Conservation (phyloP, 2,329 filamentous ascomycete species). For the Byssochlamys sp. region DNA sequence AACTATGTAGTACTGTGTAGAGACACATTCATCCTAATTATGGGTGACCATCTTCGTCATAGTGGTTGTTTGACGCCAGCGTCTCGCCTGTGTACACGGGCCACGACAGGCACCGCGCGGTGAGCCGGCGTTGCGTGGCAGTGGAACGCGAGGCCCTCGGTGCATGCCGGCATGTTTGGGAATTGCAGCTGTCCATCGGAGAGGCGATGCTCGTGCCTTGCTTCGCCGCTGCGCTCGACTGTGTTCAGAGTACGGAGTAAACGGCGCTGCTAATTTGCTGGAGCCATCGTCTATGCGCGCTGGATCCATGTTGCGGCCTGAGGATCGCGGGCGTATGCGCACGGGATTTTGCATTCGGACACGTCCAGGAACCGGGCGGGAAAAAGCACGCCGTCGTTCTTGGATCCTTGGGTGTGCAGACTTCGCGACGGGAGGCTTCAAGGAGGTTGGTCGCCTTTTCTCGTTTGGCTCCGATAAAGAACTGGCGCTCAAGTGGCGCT, state of each 20-base stretch:
- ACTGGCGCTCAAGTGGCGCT: neutral
- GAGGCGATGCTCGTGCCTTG: neutral
- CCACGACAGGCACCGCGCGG: neutral
- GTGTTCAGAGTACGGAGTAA: neutral
- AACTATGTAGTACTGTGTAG: neutral
- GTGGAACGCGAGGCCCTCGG: slow-evolving; percentile 1
- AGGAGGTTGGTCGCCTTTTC: neutral
- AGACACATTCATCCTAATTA: neutral
- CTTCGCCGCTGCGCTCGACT: neutral
- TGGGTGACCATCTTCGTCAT: neutral
- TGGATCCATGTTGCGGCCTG: neutral
- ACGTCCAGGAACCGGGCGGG: slow-evolving; percentile 14
- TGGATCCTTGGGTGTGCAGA: neutral
- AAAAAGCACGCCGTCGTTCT: slow-evolving; percentile 3
- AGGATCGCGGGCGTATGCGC: neutral
- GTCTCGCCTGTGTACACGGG: neutral
- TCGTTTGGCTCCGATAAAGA: neutral
- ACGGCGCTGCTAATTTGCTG: neutral
- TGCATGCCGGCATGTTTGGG: neutral
- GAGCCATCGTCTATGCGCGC: neutral
- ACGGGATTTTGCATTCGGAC: neutral
- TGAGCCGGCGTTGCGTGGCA: slow-evolving; percentile 7
- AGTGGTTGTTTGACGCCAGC: neutral
- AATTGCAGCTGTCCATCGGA: neutral
- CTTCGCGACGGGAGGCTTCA: neutral